These are phyloP conservation scores for Bipolaris oryzae DNA, from an alignment of 2,329 filamentous ascomycete genomes.

Conservation along the genomic window DNA sequence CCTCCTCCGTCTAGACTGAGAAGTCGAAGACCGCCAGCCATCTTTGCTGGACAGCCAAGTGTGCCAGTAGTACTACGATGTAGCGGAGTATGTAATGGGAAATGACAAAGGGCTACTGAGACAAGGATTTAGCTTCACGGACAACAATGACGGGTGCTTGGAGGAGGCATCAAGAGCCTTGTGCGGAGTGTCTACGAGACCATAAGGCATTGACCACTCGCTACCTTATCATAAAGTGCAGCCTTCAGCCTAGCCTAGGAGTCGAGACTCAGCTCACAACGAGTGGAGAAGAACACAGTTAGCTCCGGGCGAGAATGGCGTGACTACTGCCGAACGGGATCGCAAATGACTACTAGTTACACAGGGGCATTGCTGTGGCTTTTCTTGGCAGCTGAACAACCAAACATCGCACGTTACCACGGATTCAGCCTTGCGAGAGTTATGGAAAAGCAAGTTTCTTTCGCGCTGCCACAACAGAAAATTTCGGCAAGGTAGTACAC, in stretches of 20 bases:
- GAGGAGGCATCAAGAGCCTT: background rate
- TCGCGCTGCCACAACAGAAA: background rate
- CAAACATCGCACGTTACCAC: background rate
- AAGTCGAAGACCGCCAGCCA: constrained; percentile 8
- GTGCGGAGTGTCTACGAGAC: background rate
- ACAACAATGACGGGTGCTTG: background rate
- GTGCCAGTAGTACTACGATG: background rate
- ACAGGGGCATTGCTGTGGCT: constrained; percentile 4
- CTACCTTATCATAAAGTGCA: background rate
- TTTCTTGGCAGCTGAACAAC: constrained; percentile 14
- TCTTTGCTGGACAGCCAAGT: background rate
- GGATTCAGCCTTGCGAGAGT: background rate
- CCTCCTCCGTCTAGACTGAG: constrained; percentile 16
- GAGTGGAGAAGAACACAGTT: background rate
- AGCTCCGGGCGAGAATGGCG: background rate
- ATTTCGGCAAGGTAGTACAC: background rate
- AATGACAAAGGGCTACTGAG: background rate
- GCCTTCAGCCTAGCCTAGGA: background rate
- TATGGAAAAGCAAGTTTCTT: background rate
- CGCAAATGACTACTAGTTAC: background rate
- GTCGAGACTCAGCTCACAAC: background rate
- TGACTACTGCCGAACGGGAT: background rate
- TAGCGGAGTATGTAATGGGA: too few species aligned
- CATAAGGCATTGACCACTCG: background rate
- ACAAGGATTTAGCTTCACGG: background rate